Evolutionary conservation across 2,329 filamentous ascomycete species (phyloP), one percentile per base, ranked within the genome.

Genomic region (Penicillium sp.): DNA sequence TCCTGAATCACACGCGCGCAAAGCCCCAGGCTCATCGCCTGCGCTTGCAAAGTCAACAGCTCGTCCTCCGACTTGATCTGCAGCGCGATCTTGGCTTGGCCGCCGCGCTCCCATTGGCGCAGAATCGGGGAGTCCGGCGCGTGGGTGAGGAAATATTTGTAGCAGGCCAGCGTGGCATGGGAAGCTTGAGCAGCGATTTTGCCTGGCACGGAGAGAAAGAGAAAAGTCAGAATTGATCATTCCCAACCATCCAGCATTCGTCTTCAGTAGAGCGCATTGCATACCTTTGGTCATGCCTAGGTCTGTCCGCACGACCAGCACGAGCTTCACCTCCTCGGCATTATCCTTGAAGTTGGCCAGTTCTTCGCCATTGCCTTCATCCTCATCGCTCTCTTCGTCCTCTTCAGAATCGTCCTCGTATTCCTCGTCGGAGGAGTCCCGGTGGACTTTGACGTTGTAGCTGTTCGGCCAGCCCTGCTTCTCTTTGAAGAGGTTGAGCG

Each of bases 181-280:
- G 84, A 86, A 70, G 86, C 91, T 70, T 97, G 93, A 6, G 93
- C 93, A 41, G 88, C 93, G 58, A 97, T 96, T 76, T 98, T 98
- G 58, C 91, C 91, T 95, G 50, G 6, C 21, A 44, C 31, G 26
- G 48, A 33, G 29, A 29, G 11, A 16, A n/a, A n/a, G 9, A 31
- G 15, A 41, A 15, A 14, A 36, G 28, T 19, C 26, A 36, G 20
- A 18, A 26, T 36, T 42, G 30, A n/a, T n/a, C n/a, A n/a, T n/a
- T n/a, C n/a, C n/a, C n/a, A n/a, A n/a, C n/a, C n/a, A n/a, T n/a
- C n/a, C n/a, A n/a, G n/a, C n/a, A n/a, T n/a, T n/a, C n/a, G n/a
- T n/a, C n/a, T n/a, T n/a, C n/a, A n/a, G n/a, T n/a, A n/a, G n/a
- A 30, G 19, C 43, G 19, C 28, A 44, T 37, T 32, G 64, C 74